These are phyloP conservation scores for Colletotrichum sp. DNA, from an alignment of 2,329 filamentous ascomycete genomes.

Conservation along the genomic window DNA sequence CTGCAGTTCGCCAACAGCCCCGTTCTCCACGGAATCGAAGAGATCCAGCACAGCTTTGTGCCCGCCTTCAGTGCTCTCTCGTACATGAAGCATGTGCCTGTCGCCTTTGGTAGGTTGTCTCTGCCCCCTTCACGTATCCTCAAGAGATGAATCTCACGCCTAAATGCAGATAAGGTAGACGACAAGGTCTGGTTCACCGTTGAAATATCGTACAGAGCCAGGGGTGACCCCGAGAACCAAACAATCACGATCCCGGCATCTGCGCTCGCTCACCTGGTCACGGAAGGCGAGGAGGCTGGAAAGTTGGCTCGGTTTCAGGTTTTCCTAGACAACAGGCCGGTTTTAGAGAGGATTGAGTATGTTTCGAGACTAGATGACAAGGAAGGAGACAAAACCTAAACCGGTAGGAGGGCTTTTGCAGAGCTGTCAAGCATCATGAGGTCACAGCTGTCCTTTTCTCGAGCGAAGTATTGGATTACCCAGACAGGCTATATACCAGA, in stretches of 20 bases:
- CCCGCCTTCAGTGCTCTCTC: background rate
- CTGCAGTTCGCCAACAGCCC: background rate
- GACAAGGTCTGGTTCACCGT: background rate
- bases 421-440: background rate
- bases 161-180: background rate
- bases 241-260: background rate
- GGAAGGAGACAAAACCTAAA: background rate
- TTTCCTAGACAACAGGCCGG: background rate
- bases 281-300: background rate
- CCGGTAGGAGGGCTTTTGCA: background rate
- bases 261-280: background rate
- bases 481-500: background rate
- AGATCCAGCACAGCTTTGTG: background rate
- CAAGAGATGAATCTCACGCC: background rate
- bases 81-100: background rate
- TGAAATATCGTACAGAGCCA: background rate
- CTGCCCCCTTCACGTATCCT: accelerated
- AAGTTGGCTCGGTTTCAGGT: background rate
- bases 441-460: background rate
- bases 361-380: background rate
- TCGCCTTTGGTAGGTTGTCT: background rate
- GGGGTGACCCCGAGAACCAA: background rate
- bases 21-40: background rate
- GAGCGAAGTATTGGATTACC: background rate
- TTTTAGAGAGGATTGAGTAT: background rate